Evolutionary conservation across 73 alveolate species (phyloP), one percentile per base, ranked within the genome.

Genomic region (Paramecium sexaurelia): DNA sequence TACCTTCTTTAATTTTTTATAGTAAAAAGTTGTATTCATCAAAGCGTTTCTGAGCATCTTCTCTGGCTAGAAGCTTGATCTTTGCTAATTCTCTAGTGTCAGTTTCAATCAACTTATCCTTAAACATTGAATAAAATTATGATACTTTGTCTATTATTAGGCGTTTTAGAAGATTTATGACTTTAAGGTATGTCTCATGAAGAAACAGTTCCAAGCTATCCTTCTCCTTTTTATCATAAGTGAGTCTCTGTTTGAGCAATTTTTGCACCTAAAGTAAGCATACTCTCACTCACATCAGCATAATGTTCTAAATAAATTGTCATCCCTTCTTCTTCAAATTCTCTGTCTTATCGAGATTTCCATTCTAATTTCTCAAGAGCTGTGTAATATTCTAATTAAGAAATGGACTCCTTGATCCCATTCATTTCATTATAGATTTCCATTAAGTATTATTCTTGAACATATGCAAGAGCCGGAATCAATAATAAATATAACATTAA

Each of bases 101-200:
- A 39, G 61, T 9, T 27, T 78, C 90, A 41, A 78, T 78, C 36
- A 41, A 43, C 39, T 78, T 78, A 29, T 78, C 90, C 90, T 78
- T 9, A 13, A 7, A 11, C 29, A 35, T 10, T 66, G 22, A 66
- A 29, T 29, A 35, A 61, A 11, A 29, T 1, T 22, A 61, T 35
- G 56, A 35, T 71, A 71, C 86, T 71, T 71, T 78, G 15, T 78
- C 90, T 15, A 39, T 78, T 13, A 43, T 43, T 22, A 78, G 43
- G 43, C 90, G 43, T 43, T 78, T 78, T 39, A 78, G 32, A 17
- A 29, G 43, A 26, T 78, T 40, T 10, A 24, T 24, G 22, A 78
- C 40, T 40, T 78, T 29, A 1, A 32, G 75, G 41, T 29, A 78
- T 24, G 90, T 78, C 40, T 78, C 90, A 11, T 24, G 43, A 0